Conservation (phyloP, 192 early-diverging fungal species). For the Diversispora epigaea region DNA sequence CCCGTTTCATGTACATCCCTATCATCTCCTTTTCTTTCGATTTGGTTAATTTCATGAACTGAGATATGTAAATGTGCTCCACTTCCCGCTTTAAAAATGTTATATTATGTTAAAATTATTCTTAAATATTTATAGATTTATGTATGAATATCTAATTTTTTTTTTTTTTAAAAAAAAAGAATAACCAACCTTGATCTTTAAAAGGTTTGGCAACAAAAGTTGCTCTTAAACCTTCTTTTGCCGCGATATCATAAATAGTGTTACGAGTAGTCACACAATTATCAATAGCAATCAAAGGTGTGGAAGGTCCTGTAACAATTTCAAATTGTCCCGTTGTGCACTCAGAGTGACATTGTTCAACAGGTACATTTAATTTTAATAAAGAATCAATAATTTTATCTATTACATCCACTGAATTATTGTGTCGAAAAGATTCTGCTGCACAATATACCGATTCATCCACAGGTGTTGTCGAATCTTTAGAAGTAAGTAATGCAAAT, state of each 20-base stretch:
- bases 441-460: background rate
- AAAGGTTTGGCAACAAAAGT: slow-evolving; percentile 24
- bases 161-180: background rate
- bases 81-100: slow-evolving; percentile 5
- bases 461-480: background rate
- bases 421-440: background rate
- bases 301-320: background rate
- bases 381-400: slow-evolving; percentile 11
- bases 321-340: slow-evolving; percentile 1
- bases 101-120: background rate
- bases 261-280: slow-evolving; percentile 9
- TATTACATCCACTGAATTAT: background rate
- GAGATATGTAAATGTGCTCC: slow-evolving; percentile 17
- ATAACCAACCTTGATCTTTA: background rate
- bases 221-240: background rate
- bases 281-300: background rate
- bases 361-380: background rate
- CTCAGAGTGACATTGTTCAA: slow-evolving; percentile 25
- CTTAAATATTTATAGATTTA: background rate
- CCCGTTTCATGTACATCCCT: too few species aligned
- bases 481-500: slow-evolving; percentile 1
- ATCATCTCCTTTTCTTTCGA: background rate
- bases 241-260: slow-evolving; percentile 22
- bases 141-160: background rate
- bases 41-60: background rate